Evolutionary conservation across 352 stramenopile species (phyloP).

Genomic region (Blastocystis sp.): DNA sequence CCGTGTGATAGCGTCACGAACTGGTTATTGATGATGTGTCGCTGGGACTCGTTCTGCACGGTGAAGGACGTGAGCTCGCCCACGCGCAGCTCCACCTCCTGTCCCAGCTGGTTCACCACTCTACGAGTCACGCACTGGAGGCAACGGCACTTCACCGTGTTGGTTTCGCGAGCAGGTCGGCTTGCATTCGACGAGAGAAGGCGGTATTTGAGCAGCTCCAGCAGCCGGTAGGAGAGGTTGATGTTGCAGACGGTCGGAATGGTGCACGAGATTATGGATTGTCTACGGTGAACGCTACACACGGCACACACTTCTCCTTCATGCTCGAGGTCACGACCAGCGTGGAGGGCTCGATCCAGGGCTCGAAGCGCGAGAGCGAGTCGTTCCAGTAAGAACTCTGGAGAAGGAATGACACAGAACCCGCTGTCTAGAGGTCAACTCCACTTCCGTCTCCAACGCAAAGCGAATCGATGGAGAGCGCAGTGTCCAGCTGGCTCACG

Average conservation of each 20-base stretch:
- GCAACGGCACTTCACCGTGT: not conserved
- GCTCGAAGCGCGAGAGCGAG: not conserved
- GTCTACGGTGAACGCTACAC: not conserved
- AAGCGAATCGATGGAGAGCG: not conserved
- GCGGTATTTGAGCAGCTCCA: slow-evolving; percentile 10
- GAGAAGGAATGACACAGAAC: not conserved
- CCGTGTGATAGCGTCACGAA: not conserved
- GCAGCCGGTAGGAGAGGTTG: slow-evolving; percentile 44
- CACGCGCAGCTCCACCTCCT: slow-evolving; percentile 15
- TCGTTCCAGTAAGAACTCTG: slow-evolving; percentile 4
- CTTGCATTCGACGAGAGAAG: not conserved
- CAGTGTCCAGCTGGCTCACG: not conserved
- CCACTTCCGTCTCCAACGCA: not conserved
- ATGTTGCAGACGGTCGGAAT: not conserved
- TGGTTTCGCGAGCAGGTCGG: not conserved
- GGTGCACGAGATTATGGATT: not conserved
- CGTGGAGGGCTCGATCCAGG: slow-evolving; percentile 25
- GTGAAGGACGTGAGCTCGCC: not conserved
- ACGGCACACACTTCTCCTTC: not conserved
- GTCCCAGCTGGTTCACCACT: slow-evolving; percentile 30
- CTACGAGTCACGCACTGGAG: not conserved
- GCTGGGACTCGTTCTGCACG: not conserved
- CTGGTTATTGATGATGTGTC: not conserved
- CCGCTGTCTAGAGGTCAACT: not conserved
- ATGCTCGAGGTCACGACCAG: not conserved